Conservation (phyloP, 1,284 basidiomycete genomes). For the Tilletia caries region DNA sequence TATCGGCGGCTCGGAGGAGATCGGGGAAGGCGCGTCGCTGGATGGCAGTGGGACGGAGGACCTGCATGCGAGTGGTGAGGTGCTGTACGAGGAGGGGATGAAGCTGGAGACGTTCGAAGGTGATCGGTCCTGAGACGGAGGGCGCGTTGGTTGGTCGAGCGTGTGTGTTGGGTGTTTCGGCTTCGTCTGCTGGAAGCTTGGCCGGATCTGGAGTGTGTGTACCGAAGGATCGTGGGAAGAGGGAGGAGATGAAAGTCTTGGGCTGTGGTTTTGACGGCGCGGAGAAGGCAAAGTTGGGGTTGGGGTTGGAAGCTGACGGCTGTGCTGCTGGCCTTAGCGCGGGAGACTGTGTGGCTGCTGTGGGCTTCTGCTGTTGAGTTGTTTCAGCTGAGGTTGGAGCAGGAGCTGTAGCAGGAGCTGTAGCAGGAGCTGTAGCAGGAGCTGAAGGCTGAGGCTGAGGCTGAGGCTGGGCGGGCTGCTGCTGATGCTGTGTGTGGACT, state of each 20-base stretch:
- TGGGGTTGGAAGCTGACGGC: background rate
- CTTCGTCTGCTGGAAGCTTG: conserved; percentile 19
- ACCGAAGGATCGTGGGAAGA: conserved; percentile 21
- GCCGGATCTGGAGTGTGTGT: conserved; percentile 16
- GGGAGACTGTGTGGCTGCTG: background rate
- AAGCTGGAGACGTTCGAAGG: conserved; percentile 63
- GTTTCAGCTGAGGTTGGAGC: background rate
- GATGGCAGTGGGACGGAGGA: conserved; percentile 73
- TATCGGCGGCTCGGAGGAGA: conserved; percentile 60
- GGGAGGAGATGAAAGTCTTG: conserved; percentile 23
- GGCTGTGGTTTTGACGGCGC: conserved; percentile 10
- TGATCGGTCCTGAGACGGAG: conserved; percentile 53
- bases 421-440: too few species aligned
- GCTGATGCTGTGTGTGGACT: background rate
- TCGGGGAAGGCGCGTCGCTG: conserved; percentile 77
- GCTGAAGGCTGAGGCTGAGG: background rate
- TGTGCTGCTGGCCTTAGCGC: background rate
- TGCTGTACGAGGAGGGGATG: conserved; percentile 78
- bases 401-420: conserved; percentile 6
- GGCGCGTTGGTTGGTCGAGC: conserved; percentile 47
- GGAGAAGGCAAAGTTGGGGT: background rate
- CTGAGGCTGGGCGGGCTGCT: background rate
- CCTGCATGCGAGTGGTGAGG: conserved; percentile 57
- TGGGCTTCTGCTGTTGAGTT: conserved; percentile 18
- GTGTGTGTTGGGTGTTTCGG: conserved; percentile 16